These are phyloP conservation scores for Glebionis coronaria DNA, from an alignment of 129 eudicot species.

Conservation along the genomic window DNA sequence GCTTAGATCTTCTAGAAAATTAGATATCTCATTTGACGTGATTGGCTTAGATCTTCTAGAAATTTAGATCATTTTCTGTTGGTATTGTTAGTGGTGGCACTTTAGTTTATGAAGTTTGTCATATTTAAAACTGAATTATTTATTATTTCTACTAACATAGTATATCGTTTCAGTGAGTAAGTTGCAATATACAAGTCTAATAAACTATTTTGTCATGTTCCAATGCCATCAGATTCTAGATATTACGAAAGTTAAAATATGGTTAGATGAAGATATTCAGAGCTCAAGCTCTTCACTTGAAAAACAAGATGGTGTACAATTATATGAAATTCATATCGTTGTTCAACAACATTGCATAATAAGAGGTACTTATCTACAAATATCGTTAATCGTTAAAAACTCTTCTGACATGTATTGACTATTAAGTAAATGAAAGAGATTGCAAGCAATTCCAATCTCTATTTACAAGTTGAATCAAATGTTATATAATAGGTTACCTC, in stretches of 20 bases:
- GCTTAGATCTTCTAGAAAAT: too few relatives aligned
- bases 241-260: conserved; percentile 60
- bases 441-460: too few relatives aligned
- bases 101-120: not conserved
- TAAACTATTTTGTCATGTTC: conserved; percentile 27
- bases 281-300: conserved; percentile 42
- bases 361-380: conserved; percentile 42
- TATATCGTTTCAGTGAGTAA: not conserved
- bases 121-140: not conserved
- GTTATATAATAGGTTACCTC: not conserved
- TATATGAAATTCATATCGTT: conserved; percentile 63
- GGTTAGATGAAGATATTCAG: conserved; percentile 52
- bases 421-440: not conserved
- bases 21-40: too few relatives aligned
- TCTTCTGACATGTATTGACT: not conserved
- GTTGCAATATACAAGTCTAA: conserved; percentile 1
- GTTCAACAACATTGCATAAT: conserved; percentile 66
- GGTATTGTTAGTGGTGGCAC: not conserved
- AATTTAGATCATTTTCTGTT: too few relatives aligned
- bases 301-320: conserved; percentile 78
- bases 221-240: conserved; percentile 64
- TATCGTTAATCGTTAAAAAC: not conserved
- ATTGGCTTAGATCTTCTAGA: too few relatives aligned
- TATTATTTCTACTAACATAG: not conserved
- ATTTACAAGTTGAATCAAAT: too few relatives aligned